These are phyloP conservation scores for Lepidium didymum DNA, from an alignment of 345 rosid genomes.

Conservation along the genomic window DNA sequence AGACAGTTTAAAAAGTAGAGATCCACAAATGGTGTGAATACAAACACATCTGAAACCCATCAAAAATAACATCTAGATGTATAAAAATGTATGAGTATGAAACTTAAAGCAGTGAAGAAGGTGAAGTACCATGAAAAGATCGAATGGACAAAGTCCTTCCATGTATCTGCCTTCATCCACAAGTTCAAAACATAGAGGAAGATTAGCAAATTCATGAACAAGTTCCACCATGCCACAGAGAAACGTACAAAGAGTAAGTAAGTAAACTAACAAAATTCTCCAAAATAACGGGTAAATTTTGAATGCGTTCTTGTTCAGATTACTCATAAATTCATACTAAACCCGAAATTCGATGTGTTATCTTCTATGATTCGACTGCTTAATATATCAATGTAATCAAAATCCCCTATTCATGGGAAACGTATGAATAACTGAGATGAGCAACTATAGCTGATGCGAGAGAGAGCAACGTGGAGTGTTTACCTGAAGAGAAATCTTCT, in stretches of 20 bases:
- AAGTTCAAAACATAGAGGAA: slow-evolving; percentile 27
- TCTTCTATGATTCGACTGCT: too few relatives aligned
- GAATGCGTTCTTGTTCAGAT: neutral
- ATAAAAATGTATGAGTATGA: neutral
- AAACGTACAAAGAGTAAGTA: neutral
- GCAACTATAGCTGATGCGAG: neutral
- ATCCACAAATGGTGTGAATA: neutral
- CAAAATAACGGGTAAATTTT: neutral
- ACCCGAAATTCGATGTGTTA: neutral
- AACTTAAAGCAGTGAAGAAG: slow-evolving; percentile 5
- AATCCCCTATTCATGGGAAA: neutral
- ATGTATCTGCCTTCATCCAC: slow-evolving; percentile 79
- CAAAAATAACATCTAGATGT: neutral
- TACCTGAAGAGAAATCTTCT: slow-evolving; percentile 39
- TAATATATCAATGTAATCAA: neutral
- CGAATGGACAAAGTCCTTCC: slow-evolving; percentile 34
- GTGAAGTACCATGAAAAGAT: slow-evolving; percentile 41
- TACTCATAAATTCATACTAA: neutral
- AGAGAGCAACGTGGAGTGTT: neutral
- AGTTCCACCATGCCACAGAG: neutral
- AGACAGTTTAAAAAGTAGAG: neutral
- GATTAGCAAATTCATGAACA: slow-evolving; percentile 14
- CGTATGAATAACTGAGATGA: neutral
- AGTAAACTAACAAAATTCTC: neutral
- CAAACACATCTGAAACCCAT: neutral